These are phyloP conservation scores for Geotrichum histeridarum DNA, from an alignment of 1,139 yeast species.

Conservation along the genomic window DNA sequence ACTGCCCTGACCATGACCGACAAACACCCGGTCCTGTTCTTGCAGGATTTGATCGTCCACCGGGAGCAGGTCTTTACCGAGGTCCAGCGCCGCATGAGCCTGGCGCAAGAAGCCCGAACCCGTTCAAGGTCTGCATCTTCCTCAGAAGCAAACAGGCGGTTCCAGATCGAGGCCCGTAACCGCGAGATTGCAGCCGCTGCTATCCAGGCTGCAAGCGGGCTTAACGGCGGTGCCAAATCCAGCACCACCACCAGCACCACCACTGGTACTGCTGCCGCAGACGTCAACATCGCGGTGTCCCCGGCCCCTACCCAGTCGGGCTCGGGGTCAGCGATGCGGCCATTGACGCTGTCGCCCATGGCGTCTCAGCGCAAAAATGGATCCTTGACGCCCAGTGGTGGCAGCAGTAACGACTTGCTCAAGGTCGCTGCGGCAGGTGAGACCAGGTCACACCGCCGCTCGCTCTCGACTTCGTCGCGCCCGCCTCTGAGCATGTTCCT, in stretches of 20 bases:
- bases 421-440: not conserved
- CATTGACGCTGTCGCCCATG: slow-evolving; percentile 10
- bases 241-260: not conserved
- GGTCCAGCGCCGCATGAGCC: slow-evolving; percentile 23
- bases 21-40: slow-evolving; percentile 31
- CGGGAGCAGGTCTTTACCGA: slow-evolving; percentile 27
- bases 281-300: not conserved
- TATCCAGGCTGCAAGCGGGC: not conserved
- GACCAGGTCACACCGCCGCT: not conserved
- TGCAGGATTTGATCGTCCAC: slow-evolving; percentile 30
- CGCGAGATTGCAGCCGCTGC: slow-evolving; percentile 26
- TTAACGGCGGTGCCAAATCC: not conserved
- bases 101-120: slow-evolving; percentile 18
- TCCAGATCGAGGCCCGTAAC: slow-evolving; percentile 33
- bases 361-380: slow-evolving; percentile 3
- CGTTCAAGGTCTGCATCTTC: slow-evolving; percentile 29
- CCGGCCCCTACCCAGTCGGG: not conserved
- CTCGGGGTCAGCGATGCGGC: slow-evolving; percentile 1
- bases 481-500: slow-evolving; percentile 9
- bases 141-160: slow-evolving; percentile 28
- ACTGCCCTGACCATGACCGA: slow-evolving; percentile 33
- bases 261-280: not conserved
- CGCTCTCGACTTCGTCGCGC: not conserved
- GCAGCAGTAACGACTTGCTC: not conserved
- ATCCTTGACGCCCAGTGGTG: not conserved